Base-by-base conservation (phyloP, 257 asterid species). In the Lithospermum erythrorhizon region DNA sequence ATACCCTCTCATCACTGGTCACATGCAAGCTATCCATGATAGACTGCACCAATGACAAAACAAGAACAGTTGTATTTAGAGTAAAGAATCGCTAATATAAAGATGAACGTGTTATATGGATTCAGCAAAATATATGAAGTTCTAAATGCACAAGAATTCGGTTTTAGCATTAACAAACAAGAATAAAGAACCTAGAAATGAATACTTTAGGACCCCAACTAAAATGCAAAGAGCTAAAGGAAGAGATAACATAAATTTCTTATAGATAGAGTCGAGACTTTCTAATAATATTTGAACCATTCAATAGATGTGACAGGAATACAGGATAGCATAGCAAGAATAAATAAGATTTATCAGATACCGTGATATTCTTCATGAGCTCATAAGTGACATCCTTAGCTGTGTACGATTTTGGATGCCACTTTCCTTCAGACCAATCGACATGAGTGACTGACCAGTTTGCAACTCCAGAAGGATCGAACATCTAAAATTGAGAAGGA, bases 381-480 rank as follows among this genome's bases (percentile, higher is more conserved):
- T 58, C 82, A 47, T 6, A 25, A 0, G 87, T 71, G 25, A 88
- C 63, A 75, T 91, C 98, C 68, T 68, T 76, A 63, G 77, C 82
- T 61, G 69, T 65, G 70, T 88, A 91, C 10, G 98, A 83, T 74
- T 70, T 88, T n/a, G 96, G 96, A 68, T 88, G 95, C 96, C 96
- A 88, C 76, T 88, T 88, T 71, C 82, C 81, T 70, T 88, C 94
- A 53, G 96, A 88, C 96, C 96, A 88, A 76, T 88, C 95, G 66
- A 85, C 95, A 63, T 85, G 81, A 24, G 96, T 88, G 55, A 88
- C 83, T 25, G 96, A 88, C 96, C 96, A 85, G 63, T 85, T 83
- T 59, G 96, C 81, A 64, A 88, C 75, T 68, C 96, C 96, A 73
- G 67, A 53, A 9, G 96, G 88, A 75, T 88, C 96, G 62, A 88